Conservation (phyloP, 1,139 yeast species). For the Yamadazyma oceani region DNA sequence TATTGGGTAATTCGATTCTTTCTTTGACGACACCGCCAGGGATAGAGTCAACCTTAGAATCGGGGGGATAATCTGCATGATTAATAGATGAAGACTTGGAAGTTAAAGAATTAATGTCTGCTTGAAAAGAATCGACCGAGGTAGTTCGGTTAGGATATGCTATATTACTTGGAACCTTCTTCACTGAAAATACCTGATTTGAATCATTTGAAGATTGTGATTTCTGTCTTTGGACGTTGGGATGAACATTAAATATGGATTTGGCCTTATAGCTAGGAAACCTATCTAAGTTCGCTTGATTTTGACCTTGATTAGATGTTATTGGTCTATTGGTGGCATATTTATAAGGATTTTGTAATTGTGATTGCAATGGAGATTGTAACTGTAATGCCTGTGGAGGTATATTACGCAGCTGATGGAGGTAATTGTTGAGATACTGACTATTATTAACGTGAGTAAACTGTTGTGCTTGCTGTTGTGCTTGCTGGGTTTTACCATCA, state of each 20-base stretch:
- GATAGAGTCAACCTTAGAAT: no score
- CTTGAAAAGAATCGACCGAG: conserved; percentile 32
- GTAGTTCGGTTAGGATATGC: conserved; percentile 24
- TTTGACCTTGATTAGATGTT: neutral
- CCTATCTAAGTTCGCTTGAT: conserved; percentile 4
- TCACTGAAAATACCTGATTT: conserved; percentile 13
- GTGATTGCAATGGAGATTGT: neutral
- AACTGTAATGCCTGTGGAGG: neutral
- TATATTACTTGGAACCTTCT: conserved; percentile 26
- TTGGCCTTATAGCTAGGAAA: conserved; percentile 10
- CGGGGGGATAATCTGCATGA: no score
- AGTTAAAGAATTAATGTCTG: conserved; percentile 10
- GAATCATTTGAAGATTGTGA: conserved; percentile 4
- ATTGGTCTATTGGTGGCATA: conserved; percentile 2
- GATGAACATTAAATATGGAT: conserved; percentile 6
- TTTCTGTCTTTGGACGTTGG: conserved; percentile 7
- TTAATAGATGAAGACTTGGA: neutral
- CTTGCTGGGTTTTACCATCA: conserved; percentile 1
- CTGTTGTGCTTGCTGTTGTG: no score
- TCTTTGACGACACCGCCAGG: neutral
- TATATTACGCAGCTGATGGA: no score
- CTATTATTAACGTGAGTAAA: no score
- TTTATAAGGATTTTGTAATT: conserved; percentile 1
- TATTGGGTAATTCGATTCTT: neutral
- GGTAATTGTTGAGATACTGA: no score